Base-by-base conservation (phyloP, 176 grass and related monocot genomes). In the Oryza glumipatula region DNA sequence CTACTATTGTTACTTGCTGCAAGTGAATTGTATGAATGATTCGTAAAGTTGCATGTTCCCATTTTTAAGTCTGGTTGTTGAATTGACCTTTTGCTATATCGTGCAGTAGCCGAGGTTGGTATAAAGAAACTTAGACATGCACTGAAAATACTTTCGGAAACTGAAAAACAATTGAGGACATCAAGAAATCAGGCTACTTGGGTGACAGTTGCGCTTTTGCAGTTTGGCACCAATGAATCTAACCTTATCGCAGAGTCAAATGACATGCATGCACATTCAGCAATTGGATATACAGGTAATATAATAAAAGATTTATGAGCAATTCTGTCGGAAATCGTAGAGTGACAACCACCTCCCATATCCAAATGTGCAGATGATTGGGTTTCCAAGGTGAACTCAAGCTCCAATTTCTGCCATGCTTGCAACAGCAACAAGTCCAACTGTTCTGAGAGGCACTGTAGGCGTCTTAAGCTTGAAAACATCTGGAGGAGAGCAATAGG, bases 161-260 rank as follows among this genome's bases (percentile, higher is more conserved):
- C 96, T 72, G 96, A 99, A 85, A 99, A 99, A 24, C 96, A 99
- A 17, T 77, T 99, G 68, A 99, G 96, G 83, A 88, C 93, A 81
- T 96, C 96, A 86, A 94, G 92, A 86, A 99, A 96, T 83, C 94
- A 99, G 76, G 88, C 91, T 48, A 99, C 96, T 82, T 99, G 96
- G 96, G 90, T 99, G 73, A 96, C 96, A 56, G 96, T 99, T 81
- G 91, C 96, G n/a, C 96, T 99, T 90, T 85, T 99, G 82, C 96
- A 99, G 86, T 99, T 99, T 75, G 88, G 94, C 60, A 76, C 74
- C 80, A 70, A 76, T 66, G 96, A 96, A 84, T 86, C 88, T 87
- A 94, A 87, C 68, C 84, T 88, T 61, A 78, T 89, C 24, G 77
- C 77, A 68, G 93, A 92, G 90, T 68, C 70, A 7, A 99, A 92